These are phyloP conservation scores for Discostella stelligeroides DNA, from an alignment of 108 stramenopile species.

Conservation along the genomic window DNA sequence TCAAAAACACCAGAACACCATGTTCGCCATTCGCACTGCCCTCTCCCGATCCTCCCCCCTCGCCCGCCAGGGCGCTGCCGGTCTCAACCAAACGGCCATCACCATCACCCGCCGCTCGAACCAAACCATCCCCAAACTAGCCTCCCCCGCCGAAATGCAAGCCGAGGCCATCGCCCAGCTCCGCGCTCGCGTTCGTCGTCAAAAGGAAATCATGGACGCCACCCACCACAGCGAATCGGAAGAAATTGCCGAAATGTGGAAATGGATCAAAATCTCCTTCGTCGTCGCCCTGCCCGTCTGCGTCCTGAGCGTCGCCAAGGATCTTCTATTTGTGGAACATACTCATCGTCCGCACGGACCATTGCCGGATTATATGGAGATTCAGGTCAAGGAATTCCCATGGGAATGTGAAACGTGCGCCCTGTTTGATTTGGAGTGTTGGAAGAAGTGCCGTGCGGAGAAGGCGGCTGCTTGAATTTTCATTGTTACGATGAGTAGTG, in stretches of 20 bases:
- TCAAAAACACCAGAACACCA: neutral
- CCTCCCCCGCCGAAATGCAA: slow-evolving; percentile 72
- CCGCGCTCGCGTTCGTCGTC: slow-evolving; percentile 76
- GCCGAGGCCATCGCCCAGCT: slow-evolving; percentile 78
- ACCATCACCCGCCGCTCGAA: slow-evolving; percentile 60
- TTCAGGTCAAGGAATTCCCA: slow-evolving; percentile 93
- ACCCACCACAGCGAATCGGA: slow-evolving; percentile 60
- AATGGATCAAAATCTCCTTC: slow-evolving; percentile 85
- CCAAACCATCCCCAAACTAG: slow-evolving; percentile 70
- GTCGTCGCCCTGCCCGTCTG: slow-evolving; percentile 69
- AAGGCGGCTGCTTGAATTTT: slow-evolving; percentile 49
- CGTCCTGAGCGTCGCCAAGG: slow-evolving; percentile 62
- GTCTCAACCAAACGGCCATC: neutral
- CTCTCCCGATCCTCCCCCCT: slow-evolving; percentile 5
- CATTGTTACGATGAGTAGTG: too few relatives aligned
- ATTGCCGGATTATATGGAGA: slow-evolving; percentile 88
- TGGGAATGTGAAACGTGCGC: slow-evolving; percentile 94
- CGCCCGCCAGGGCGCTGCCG: slow-evolving; percentile 11
- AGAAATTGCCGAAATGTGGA: slow-evolving; percentile 80
- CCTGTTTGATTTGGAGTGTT: slow-evolving; percentile 89
- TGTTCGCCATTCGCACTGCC: slow-evolving; percentile 15
- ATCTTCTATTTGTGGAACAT: slow-evolving; percentile 70
- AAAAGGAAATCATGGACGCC: slow-evolving; percentile 74
- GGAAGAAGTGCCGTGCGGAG: slow-evolving; percentile 94
- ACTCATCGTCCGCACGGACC: slow-evolving; percentile 64